Base-by-base conservation (phyloP, 345 rosid genomes). In the Melastoma malabathricum region DNA sequence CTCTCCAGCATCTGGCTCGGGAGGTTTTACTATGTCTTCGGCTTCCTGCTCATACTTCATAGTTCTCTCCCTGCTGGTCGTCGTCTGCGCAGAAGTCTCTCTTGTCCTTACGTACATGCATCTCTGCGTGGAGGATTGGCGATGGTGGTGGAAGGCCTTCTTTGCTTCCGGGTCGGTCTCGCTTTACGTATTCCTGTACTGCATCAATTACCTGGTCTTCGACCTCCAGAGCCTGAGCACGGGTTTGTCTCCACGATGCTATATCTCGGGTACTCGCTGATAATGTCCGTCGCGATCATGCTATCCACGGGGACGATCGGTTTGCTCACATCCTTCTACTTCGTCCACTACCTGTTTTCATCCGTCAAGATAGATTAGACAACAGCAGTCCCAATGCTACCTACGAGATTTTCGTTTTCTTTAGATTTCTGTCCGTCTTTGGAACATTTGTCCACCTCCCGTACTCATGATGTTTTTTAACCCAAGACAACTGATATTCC, bases 111-210 rank as follows among this genome's bases (percentile, higher is more conserved):
- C 59, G 7, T 47, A 53, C 29, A 55, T 55, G 41, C 43, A 41
- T 43, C 59, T 61, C 9, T 38, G 12, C 15, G 65, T 20, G 3
- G 59, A 46, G 53, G 64, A 61, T 14, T 61, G 54, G 49, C 20
- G 43, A 18, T 61, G 65, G 65, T 61, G 65, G 65, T 61, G 65
- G 65, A 61, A 61, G 53, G 46, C 65, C 1, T 61, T 61, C 59
- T 61, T 13, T 23, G 65, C 59, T 18, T 54, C 65, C 0, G 59
- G 65, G 18, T 61, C 15, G 4, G 10, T 1, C 39, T 44, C 58
- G 13, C 4, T 47, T 10, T 61, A 54, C 9, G 53, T 61, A n/a
- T 61, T 61, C 59, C 47, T 61, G 46, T 41, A 54, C 49, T 47
- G 18, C 25, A 16, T 23, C 58, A 25, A 17, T 3, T 61, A 61